Base-by-base conservation (phyloP, 306 rosid genomes). In the apple (Malus domestica) region DNA sequence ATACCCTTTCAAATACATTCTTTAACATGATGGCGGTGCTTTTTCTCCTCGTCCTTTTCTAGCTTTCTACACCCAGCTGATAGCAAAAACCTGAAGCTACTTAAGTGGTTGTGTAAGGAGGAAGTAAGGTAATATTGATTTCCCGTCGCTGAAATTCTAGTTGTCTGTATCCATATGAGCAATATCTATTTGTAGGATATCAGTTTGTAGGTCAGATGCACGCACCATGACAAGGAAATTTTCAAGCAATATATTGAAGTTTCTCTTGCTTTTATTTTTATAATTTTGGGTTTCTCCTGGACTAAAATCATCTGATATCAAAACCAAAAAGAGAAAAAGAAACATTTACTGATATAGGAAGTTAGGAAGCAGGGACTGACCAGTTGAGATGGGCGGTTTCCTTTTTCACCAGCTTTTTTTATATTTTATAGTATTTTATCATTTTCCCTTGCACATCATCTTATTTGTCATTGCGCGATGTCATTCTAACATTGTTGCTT, bases 61-160 rank as follows among this genome's bases (percentile, higher is more conserved):
- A 95, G 98, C 87, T 95, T 95, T 85, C 88, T 86, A 64, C 98
- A 95, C 71, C 97, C 98, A 15, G 93, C 98, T 70, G 98, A 95
- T 85, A 92, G 93, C 86, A 87, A 84, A 66, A 95, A 86, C 72
- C 87, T 89, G 57, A 92, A 87, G 89, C 86, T 95, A 76, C 91
- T 83, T 72, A 85, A 81, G 3, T 95, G 99, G 99, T 69, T 95
- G 83, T 90, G 97, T 87, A 87, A 81, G 90, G 97, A 95, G 90
- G 99, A 95, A 86, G 78, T 95, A 77, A 88, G 99, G 99, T 92
- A 72, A 87, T 69, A 68, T 40, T 23, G 80, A 23, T 66, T 71
- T 57, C 44, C 67, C 22, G 59, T 27, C 66, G 80, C 25, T 79
- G 68, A 32, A 46, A 32, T 59, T 73, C 73, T 67, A 3, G 72